These are phyloP conservation scores for Viola odorata DNA, from an alignment of 345 rosid species.

Conservation along the genomic window DNA sequence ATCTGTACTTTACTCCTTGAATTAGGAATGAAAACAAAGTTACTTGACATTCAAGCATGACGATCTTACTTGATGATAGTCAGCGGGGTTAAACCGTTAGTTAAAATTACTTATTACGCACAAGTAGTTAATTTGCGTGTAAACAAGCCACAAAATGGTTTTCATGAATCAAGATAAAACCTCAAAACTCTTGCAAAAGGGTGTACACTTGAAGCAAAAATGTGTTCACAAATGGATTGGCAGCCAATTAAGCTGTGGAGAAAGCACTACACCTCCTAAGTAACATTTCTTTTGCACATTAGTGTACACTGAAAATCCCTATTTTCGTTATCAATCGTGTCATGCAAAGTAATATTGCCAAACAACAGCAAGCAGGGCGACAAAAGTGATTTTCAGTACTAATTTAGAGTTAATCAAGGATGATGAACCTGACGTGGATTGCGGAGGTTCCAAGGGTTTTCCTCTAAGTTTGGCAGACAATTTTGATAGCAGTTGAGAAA, in stretches of 20 bases:
- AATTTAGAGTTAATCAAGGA: slow-evolving; percentile 41
- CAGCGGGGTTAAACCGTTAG: too few species aligned
- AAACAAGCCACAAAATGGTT: too few species aligned
- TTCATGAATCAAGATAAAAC: too few species aligned
- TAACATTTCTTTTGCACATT: slow-evolving; percentile 14
- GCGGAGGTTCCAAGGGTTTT: slow-evolving; percentile 27
- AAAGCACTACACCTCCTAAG: too few species aligned
- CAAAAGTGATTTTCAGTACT: slow-evolving; percentile 46
- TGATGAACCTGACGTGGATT: slow-evolving; percentile 23
- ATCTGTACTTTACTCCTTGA: too few species aligned
- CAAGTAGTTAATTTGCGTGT: too few species aligned
- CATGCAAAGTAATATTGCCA: slow-evolving; percentile 56
- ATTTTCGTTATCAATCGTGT: slow-evolving; percentile 4
- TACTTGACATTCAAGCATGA: too few species aligned
- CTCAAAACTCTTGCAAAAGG: too few species aligned
- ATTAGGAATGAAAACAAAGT: too few species aligned
- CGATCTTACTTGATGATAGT: too few species aligned
- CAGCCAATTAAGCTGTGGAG: too few species aligned
- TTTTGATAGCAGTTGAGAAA: slow-evolving; percentile 40
- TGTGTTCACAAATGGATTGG: not conserved
- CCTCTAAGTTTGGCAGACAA: slow-evolving; percentile 56
- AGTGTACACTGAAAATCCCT: slow-evolving; percentile 17
- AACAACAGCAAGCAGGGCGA: slow-evolving; percentile 53
- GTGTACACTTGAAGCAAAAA: not conserved
- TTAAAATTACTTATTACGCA: too few species aligned